Conservation (phyloP, 371 early-diverging fungal genomes). For the Lichtheimia ornata region DNA sequence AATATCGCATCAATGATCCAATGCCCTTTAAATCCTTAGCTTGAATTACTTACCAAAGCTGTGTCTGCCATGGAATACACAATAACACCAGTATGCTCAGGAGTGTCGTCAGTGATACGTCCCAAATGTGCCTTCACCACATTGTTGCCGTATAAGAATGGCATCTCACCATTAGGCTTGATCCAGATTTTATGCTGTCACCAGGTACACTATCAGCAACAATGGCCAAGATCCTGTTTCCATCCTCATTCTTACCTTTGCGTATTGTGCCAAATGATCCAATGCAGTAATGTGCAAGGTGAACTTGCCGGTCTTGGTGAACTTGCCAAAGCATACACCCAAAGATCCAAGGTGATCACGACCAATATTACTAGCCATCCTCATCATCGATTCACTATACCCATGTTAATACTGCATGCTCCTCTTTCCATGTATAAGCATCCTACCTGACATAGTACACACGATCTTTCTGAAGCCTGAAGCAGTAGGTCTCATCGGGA, state of each 20-base stretch:
- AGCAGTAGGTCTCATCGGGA: slow-evolving; percentile 93
- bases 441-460: slow-evolving; percentile 92
- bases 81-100: slow-evolving; percentile 97
- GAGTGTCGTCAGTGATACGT: slow-evolving; percentile 96
- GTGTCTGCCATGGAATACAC: slow-evolving; percentile 93
- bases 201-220: background rate
- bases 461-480: slow-evolving; percentile 90
- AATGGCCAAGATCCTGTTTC: background rate
- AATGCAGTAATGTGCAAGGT: slow-evolving; percentile 94
- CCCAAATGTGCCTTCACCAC: slow-evolving; percentile 98
- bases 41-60: slow-evolving; percentile 68
- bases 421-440: background rate
- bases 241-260: slow-evolving; percentile 60
- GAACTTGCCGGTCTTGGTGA: slow-evolving; percentile 98
- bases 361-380: slow-evolving; percentile 80
- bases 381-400: slow-evolving; percentile 86
- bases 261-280: slow-evolving; percentile 93
- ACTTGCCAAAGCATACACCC: slow-evolving; percentile 98
- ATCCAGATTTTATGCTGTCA: slow-evolving; percentile 85
- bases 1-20: background rate
- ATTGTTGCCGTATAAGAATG: slow-evolving; percentile 99
- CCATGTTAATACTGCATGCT: background rate
- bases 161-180: slow-evolving; percentile 99
- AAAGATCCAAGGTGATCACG: slow-evolving; percentile 89
- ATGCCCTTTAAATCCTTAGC: background rate